A percentile compares a stretch with the other conserved stretches of the same genome.
Evolutionary conservation across 1,139 yeast species (phyloP).

Genomic region (Pichia sp.): DNA sequence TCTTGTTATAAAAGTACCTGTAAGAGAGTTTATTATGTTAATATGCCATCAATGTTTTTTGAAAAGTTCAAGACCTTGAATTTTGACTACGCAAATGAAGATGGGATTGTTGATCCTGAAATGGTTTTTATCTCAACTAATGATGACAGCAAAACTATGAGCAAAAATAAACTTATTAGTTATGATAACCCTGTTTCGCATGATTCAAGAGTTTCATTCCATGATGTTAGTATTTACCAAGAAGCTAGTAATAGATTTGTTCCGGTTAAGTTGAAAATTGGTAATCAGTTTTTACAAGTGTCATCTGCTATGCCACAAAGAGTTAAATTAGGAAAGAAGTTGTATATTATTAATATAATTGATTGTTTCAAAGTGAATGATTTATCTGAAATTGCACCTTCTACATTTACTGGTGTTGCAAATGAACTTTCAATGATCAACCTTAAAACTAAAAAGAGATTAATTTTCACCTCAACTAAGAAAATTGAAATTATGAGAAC

Average conservation of each 20-base stretch:
- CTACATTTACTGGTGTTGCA: constrained; percentile 44
- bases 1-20: constrained; percentile 50
- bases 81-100: constrained; percentile 5
- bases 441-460: constrained; percentile 37
- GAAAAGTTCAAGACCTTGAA: constrained; percentile 13
- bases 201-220: constrained; percentile 59
- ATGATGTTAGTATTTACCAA: constrained; percentile 50
- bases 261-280: constrained; percentile 61
- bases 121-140: constrained; percentile 22
- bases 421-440: constrained; percentile 53
- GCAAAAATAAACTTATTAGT: constrained; percentile 44
- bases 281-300: constrained; percentile 62
- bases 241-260: constrained; percentile 34
- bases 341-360: constrained; percentile 40
- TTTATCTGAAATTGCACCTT: constrained; percentile 46
- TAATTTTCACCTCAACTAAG: constrained; percentile 54
- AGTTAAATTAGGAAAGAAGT: constrained; percentile 31
- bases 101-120: constrained; percentile 15
- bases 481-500: constrained; percentile 63
- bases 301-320: constrained; percentile 34
- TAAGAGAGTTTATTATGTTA: constrained; percentile 50
- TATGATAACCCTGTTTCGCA: constrained; percentile 33
- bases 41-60: constrained; percentile 42
- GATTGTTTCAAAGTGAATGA: constrained; percentile 47
- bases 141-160: constrained; percentile 44